Evolutionary conservation across 2,329 filamentous ascomycete genomes (phyloP), one percentile per base, ranked within the genome.

Genomic region (Pezicula carpinea): DNA sequence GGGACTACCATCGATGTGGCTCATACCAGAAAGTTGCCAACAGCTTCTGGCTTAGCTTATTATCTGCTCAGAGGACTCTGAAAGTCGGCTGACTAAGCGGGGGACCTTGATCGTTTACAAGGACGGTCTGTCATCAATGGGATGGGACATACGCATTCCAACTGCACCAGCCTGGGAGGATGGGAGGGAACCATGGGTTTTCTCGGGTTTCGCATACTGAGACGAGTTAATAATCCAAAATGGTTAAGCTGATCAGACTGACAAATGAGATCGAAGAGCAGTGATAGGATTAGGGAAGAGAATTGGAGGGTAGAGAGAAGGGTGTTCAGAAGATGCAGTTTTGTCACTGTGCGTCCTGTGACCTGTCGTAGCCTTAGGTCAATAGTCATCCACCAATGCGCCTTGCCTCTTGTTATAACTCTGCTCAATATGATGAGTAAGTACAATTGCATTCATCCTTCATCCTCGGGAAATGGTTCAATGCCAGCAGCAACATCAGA

Each of bases 111-210:
- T 29, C 26, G 26, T 29, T 29, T 29, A 29, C 26, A 29, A 29
- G 26, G 26, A 29, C 50, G 43, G 48, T 45, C 49, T 54, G 47
- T 55, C 58, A 50, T 54, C 51, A 53, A 53, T 43, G 36, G 42
- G 46, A 52, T 58, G 58, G 53, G 58, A 58, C 53, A 55, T 52
- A 54, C 51, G 50, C 52, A 56, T 48, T 58, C 50, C 54, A 58
- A 55, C 51, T 57, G 55, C 52, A 57, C 45, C 49, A 51, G 53
- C 43, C 50, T 52, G 59, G 60, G 55, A 59, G 59, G 59, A 55
- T 58, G 59, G 60, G 55, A 61, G 56, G 61, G 56, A 29, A 57
- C 59, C 58, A 59, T 56, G 44, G 48, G 53, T 53, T 52, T 52
- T 49, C 54, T 50, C 51, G 53, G 56, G 46, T 54, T 53, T 56